phyloP scores from a whole-genome alignment of 495 filamentous ascomycete genomes.

The Aspergillus ostianus region DNA sequence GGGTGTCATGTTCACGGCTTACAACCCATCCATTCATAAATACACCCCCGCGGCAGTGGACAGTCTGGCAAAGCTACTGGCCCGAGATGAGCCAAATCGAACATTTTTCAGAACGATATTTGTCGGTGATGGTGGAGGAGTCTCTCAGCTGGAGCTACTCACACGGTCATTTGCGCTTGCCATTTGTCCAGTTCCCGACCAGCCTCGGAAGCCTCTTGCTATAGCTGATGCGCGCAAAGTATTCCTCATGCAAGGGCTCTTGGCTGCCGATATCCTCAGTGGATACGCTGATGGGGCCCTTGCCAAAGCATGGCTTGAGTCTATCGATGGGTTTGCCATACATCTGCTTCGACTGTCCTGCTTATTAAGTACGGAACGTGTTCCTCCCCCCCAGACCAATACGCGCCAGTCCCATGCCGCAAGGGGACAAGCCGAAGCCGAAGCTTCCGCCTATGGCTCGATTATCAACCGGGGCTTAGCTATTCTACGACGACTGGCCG shows the following conservation, averaged over 20 bases:
- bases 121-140: constrained; percentile 59
- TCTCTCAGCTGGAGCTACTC: constrained; percentile 72
- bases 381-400: constrained; percentile 33
- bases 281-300: constrained; percentile 68
- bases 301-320: constrained; percentile 79
- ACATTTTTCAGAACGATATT: constrained; percentile 80
- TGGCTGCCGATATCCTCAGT: constrained; percentile 86
- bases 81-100: constrained; percentile 90
- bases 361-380: constrained; percentile 60
- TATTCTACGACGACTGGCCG: constrained; percentile 65
- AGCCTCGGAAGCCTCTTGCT: constrained; percentile 49
- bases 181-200: constrained; percentile 78
- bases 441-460: constrained; percentile 46
- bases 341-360: constrained; percentile 72
- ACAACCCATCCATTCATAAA: constrained; percentile 75
- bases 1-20: constrained; percentile 71
- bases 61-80: constrained; percentile 85
- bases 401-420: constrained; percentile 31
- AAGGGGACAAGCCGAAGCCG: constrained; percentile 39
- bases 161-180: constrained; percentile 87
- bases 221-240: constrained; percentile 80
- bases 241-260: constrained; percentile 82
- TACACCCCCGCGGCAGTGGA: constrained; percentile 90
- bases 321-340: constrained; percentile 79
- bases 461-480: constrained; percentile 70